Conservation (phyloP, 768 basidiomycete genomes). For the Glaciozyma antarctica region DNA sequence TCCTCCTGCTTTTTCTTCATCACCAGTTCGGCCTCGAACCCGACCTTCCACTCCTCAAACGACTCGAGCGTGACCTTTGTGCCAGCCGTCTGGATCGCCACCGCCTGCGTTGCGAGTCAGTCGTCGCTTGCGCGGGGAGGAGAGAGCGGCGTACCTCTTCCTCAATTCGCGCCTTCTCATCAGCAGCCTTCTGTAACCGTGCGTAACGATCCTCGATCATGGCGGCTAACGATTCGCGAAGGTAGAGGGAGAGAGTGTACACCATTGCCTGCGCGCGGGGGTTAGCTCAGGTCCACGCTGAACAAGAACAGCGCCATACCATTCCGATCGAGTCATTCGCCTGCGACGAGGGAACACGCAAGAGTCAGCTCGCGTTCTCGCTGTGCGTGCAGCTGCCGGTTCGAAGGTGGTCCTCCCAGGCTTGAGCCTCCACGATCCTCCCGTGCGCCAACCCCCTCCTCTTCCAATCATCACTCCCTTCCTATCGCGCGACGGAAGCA, state of each 20-base stretch:
- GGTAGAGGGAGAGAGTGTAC: constrained; percentile 78
- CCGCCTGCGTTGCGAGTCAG: constrained; percentile 47
- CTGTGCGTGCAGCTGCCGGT: too few species aligned
- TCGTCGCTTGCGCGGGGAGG: not conserved
- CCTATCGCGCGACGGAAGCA: constrained; percentile 33
- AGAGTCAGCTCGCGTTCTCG: not conserved
- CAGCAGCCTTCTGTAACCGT: constrained; percentile 52
- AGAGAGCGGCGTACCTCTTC: constrained; percentile 54
- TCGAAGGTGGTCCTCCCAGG: not conserved
- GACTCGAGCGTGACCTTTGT: constrained; percentile 79
- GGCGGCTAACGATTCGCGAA: constrained; percentile 63
- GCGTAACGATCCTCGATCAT: constrained; percentile 57
- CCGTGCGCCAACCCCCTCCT: not conserved
- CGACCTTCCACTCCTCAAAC: constrained; percentile 70
- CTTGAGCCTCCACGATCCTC: not conserved
- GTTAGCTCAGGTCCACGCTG: constrained; percentile 23
- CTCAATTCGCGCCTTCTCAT: constrained; percentile 60
- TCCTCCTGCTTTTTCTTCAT: constrained; percentile 58
- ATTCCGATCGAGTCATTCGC: not conserved
- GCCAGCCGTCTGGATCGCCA: constrained; percentile 69
- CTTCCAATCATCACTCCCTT: too few species aligned
- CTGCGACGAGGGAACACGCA: not conserved
- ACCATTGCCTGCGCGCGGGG: constrained; percentile 74
- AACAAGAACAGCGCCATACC: too few species aligned
- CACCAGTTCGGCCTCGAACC: constrained; percentile 62